Percentiles rank a stretch among this genome's conserved stretches.
These are phyloP conservation scores for Entophlyctis luteolus DNA, from an alignment of 192 early-diverging fungal genomes.

Conservation along the genomic window DNA sequence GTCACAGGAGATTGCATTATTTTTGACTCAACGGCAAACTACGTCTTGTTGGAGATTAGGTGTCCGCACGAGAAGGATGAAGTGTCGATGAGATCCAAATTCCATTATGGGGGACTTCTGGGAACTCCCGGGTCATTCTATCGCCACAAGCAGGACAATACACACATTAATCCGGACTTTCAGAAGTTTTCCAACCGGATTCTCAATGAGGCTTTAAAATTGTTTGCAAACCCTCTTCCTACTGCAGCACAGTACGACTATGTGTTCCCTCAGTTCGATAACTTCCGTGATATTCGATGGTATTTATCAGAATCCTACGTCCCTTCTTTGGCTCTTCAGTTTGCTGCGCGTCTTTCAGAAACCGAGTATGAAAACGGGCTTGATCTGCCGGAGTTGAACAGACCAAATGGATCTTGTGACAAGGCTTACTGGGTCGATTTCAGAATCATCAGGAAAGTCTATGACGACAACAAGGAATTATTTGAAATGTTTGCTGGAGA, in stretches of 20 bases:
- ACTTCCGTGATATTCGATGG: constrained; percentile 11
- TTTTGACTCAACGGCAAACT: too few relatives aligned
- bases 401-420: neutral
- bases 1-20: too few relatives aligned
- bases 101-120: too few relatives aligned
- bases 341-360: neutral
- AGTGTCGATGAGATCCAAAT: too few relatives aligned
- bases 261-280: neutral
- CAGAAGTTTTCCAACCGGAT: too few relatives aligned
- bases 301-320: neutral
- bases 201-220: too few relatives aligned
- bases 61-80: too few relatives aligned
- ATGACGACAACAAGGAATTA: neutral
- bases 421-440: constrained; percentile 16
- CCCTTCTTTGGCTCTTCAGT: constrained; percentile 2
- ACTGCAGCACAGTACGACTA: neutral
- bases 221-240: neutral
- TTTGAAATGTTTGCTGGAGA: neutral
- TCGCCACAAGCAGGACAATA: too few relatives aligned
- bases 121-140: too few relatives aligned
- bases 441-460: neutral
- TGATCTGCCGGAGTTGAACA: neutral
- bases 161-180: too few relatives aligned
- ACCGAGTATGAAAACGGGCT: too few relatives aligned
- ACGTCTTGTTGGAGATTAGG: too few relatives aligned